These are phyloP conservation scores for Papiliotrema terrestris DNA, from an alignment of 1,284 basidiomycete genomes.

Conservation along the genomic window DNA sequence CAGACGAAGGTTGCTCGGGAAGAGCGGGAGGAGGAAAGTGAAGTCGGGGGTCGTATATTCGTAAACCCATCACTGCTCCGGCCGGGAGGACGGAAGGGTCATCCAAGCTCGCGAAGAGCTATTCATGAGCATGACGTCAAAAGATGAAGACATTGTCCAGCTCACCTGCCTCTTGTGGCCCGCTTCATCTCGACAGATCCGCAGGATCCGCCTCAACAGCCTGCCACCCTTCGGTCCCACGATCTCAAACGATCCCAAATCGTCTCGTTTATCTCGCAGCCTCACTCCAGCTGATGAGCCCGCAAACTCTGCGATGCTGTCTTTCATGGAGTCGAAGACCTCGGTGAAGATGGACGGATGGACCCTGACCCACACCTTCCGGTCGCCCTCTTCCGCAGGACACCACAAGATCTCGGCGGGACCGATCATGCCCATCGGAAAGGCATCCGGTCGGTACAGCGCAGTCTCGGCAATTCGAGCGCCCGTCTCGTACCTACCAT, in stretches of 20 bases:
- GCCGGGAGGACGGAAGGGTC: constrained; percentile 63
- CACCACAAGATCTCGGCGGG: constrained; percentile 74
- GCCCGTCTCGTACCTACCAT: constrained; percentile 59
- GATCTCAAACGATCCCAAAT: constrained; percentile 76
- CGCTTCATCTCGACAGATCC: constrained; percentile 56
- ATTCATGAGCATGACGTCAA: not conserved
- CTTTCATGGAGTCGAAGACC: constrained; percentile 59
- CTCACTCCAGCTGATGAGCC: constrained; percentile 49
- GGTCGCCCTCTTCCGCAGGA: constrained; percentile 36
- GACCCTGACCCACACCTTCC: constrained; percentile 64
- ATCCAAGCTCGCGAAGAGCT: constrained; percentile 68
- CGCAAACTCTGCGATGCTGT: not conserved
- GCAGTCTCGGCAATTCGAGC: constrained; percentile 34
- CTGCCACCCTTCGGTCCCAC: constrained; percentile 78
- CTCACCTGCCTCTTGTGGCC: constrained; percentile 62
- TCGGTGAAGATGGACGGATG: constrained; percentile 69
- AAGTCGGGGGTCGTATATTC: constrained; percentile 66
- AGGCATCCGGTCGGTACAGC: constrained; percentile 49
- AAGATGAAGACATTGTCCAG: not conserved
- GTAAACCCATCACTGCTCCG: constrained; percentile 71
- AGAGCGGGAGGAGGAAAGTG: constrained; percentile 30
- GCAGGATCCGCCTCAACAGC: constrained; percentile 68
- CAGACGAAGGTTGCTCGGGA: not conserved
- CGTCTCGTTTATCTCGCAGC: constrained; percentile 64
- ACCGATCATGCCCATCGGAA: constrained; percentile 67